phyloP scores from a whole-genome alignment of 2,329 filamentous ascomycete species.

The Exophiala calicioides region DNA sequence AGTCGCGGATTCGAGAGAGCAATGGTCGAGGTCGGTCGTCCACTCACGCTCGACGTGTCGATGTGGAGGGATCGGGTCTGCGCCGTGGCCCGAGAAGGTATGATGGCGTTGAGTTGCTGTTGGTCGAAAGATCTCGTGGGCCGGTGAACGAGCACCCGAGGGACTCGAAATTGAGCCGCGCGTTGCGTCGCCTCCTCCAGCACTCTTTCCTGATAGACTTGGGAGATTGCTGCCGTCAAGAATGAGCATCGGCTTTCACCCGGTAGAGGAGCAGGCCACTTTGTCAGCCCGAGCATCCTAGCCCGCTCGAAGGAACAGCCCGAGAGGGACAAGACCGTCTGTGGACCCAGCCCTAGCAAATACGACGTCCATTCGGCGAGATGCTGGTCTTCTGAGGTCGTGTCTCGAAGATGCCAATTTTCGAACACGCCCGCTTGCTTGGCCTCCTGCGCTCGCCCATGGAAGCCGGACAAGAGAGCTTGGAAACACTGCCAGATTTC shows the following conservation, averaged over 20 bases:
- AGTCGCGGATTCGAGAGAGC: conserved; percentile 3
- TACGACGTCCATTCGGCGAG: conserved; percentile 65
- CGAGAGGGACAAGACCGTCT: conserved; percentile 55
- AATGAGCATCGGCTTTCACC: conserved; percentile 57
- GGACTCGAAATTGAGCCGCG: conserved; percentile 23
- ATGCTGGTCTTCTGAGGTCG: conserved; percentile 51
- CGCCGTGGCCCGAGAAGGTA: conserved; percentile 3
- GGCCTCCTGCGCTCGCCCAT: conserved; percentile 57
- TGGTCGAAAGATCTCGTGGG: conserved; percentile 21
- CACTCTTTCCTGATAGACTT: conserved; percentile 56
- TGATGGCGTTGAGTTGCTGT: conserved; percentile 3
- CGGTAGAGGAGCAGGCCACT: conserved; percentile 54
- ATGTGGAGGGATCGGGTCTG: conserved; percentile 20
- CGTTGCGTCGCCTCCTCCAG: conserved; percentile 24
- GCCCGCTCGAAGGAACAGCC: conserved; percentile 54
- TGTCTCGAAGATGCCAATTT: conserved; percentile 22
- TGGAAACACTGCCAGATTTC: conserved; percentile 65
- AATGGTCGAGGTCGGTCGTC: conserved; percentile 18
- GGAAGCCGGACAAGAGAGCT: conserved; percentile 57
- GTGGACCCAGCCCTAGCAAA: conserved; percentile 60
- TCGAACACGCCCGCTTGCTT: conserved; percentile 59
- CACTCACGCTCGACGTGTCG: conserved; percentile 16
- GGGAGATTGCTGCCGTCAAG: conserved; percentile 61
- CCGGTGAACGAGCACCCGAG: conserved; percentile 17
- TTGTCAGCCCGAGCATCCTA: conserved; percentile 54